These are phyloP conservation scores for Picochlorum sp. DNA, from an alignment of 139 green algal genomes.

Conservation along the genomic window DNA sequence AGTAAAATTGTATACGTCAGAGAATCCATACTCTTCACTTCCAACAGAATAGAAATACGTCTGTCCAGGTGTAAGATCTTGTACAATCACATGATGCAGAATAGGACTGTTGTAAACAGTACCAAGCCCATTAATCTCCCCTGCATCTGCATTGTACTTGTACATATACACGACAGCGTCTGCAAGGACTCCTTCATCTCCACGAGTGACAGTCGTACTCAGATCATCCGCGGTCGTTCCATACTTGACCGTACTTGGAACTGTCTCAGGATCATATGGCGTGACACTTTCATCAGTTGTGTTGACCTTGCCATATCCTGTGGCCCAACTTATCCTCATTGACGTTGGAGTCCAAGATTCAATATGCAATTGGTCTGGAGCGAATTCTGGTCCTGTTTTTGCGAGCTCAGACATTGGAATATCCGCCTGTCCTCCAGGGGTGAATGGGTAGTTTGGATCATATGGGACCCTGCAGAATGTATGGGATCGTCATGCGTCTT, in stretches of 20 bases:
- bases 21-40: neutral
- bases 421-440: too few species aligned
- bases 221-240: neutral
- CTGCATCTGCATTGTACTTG: neutral
- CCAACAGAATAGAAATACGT: constrained; percentile 2
- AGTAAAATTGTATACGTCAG: neutral
- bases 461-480: too few species aligned
- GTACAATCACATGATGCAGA: neutral
- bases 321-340: neutral
- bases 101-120: neutral
- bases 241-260: neutral
- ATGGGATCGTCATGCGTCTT: too few species aligned
- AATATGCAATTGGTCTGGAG: neutral
- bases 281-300: neutral
- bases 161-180: neutral
- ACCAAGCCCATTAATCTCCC: neutral
- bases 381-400: neutral
- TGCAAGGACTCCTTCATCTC: neutral
- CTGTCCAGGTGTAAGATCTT: neutral
- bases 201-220: neutral
- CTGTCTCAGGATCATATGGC: neutral
- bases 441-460: too few species aligned
- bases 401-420: too few species aligned
- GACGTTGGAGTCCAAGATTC: constrained; percentile 4
- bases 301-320: neutral